phyloP scores from a whole-genome alignment of 2,329 filamentous ascomycete species.

The Calonectria montana region DNA sequence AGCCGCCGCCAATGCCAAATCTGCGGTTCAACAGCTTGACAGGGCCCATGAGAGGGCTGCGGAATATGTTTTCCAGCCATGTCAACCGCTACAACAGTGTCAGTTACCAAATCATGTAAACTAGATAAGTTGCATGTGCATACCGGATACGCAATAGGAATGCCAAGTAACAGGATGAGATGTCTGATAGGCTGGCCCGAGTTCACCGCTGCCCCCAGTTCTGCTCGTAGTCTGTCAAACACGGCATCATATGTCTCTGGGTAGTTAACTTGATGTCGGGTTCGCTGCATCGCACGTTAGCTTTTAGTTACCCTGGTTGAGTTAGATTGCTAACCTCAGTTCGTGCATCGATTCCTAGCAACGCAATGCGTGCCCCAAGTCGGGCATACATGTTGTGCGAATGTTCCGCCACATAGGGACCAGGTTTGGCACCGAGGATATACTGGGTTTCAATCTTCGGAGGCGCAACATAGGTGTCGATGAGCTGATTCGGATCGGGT shows the following conservation, averaged over 20 bases:
- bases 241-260: constrained; percentile 89
- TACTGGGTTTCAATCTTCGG: constrained; percentile 74
- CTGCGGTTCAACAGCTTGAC: constrained; percentile 91
- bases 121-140: constrained; percentile 49
- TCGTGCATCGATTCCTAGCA: constrained; percentile 90
- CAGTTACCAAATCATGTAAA: not conserved
- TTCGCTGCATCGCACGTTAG: constrained; percentile 71
- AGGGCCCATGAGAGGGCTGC: constrained; percentile 86
- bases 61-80: constrained; percentile 95
- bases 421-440: constrained; percentile 81
- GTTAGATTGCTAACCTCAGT: constrained; percentile 73
- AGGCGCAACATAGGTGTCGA: constrained; percentile 77
- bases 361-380: constrained; percentile 83
- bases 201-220: constrained; percentile 75
- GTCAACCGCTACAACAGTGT: constrained; percentile 73
- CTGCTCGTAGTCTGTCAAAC: constrained; percentile 79
- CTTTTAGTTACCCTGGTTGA: constrained; percentile 35
- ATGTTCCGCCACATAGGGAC: constrained; percentile 89
- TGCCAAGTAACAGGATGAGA: constrained; percentile 86
- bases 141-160: constrained; percentile 86
- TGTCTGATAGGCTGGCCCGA: constrained; percentile 86
- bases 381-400: constrained; percentile 90
- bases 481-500: constrained; percentile 77
- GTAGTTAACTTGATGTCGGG: constrained; percentile 94
- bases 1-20: constrained; percentile 83